These are phyloP conservation scores for Harrya chromipes DNA, from an alignment of 768 basidiomycete species.

Conservation along the genomic window DNA sequence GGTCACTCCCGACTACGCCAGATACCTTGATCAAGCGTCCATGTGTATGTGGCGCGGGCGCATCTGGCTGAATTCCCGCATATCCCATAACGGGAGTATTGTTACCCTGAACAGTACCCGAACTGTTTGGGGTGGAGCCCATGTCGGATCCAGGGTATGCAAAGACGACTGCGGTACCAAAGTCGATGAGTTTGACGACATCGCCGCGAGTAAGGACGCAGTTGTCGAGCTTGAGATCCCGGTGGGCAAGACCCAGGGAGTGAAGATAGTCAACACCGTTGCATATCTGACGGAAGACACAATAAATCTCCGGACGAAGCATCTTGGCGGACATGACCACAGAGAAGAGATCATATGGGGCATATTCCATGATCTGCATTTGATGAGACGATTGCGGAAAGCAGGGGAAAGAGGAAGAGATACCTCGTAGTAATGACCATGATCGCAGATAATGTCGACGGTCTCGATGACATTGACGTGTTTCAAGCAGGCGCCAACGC, in stretches of 20 bases:
- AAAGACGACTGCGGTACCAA: slow-evolving; percentile 99
- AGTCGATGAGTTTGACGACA: slow-evolving; percentile 98
- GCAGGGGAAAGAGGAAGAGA: slow-evolving; percentile 7
- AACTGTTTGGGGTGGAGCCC: slow-evolving; percentile 28
- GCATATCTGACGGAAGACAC: slow-evolving; percentile 98
- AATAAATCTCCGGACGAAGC: slow-evolving; percentile 97
- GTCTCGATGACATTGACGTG: slow-evolving; percentile 97
- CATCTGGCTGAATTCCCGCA: slow-evolving; percentile 17
- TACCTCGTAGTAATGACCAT: slow-evolving; percentile 98
- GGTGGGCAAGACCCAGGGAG: slow-evolving; percentile 94
- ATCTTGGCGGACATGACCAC: slow-evolving; percentile 99
- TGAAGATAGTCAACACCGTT: slow-evolving; percentile 98
- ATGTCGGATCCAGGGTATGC: slow-evolving; percentile 90
- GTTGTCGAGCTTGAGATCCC: slow-evolving; percentile 99
- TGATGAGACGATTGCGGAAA: slow-evolving; percentile 3
- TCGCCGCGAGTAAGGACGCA: slow-evolving; percentile 97
- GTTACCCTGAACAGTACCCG: slow-evolving; percentile 2
- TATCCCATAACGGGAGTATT: slow-evolving; percentile 18
- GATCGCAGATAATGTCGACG: slow-evolving; percentile 96
- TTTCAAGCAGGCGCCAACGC: slow-evolving; percentile 91
- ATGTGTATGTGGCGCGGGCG: slow-evolving; percentile 39
- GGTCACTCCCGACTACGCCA: slow-evolving; percentile 95
- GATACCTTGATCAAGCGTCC: slow-evolving; percentile 56
- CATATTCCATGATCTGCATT: slow-evolving; percentile 96
- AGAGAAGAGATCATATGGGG: slow-evolving; percentile 96